Evolutionary conservation across 371 early-diverging fungal species (phyloP), one percentile per base, ranked within the genome.

Genomic region (Mortierella polycephala): DNA sequence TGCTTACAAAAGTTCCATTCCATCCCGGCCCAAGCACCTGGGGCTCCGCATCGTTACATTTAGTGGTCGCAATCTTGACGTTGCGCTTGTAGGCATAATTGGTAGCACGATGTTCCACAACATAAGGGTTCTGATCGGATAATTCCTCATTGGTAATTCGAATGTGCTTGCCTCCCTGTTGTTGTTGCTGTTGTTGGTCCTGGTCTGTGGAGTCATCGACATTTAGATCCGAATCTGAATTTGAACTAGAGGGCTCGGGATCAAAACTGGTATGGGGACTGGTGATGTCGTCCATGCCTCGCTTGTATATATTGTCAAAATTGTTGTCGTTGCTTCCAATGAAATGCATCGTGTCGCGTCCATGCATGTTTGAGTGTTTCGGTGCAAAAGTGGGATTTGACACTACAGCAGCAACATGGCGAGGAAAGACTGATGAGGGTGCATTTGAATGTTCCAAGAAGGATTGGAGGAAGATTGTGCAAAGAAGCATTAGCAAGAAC

Each of bases 391-490:
- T 37, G 30, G 16, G 40, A 14, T 16, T 14, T 23, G 59, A 23
- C 21, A 56, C 20, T 12, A 56, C 44, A 20, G 44, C 61, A 40
- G 68, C 41, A 40, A 47, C 57, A 18, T 40, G 52, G 8, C 14
- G 20, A 39, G 12, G 51, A 57, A 16, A 47, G 62, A 16, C 10
- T 12, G 53, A 66, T 20, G 13, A 53, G 54, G 39, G 30, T 30
- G 1, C 30, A 30, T 30, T 30, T 30, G 30, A 30, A 30, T 30
- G 30, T 30, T 30, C 30, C 30, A 30, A 60, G 40, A 30, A 46
- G 3, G 62, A 58, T 42, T 74, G 74, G 39, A 74, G 55, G 37
- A 60, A 40, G 68, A 67, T 74, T 47, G 60, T 70, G 54, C 64
- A 57, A 37, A 62, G 64, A 46, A 67, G 53, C 18, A 68, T 40